These are phyloP conservation scores for Baorangia bicolor DNA, from an alignment of 768 basidiomycete genomes.

Conservation along the genomic window DNA sequence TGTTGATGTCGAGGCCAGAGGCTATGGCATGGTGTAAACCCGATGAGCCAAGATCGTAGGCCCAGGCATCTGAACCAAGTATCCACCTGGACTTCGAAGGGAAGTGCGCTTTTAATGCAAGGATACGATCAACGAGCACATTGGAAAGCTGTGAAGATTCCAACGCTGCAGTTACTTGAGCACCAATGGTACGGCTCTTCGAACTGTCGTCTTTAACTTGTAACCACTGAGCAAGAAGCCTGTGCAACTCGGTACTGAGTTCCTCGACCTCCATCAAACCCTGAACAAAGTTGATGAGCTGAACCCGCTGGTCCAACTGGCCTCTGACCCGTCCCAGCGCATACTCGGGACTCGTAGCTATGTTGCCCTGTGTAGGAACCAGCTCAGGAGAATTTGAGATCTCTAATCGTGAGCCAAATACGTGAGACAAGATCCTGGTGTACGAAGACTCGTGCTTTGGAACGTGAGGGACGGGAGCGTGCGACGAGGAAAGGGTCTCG, in stretches of 20 bases:
- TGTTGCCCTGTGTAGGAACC: conserved; percentile 63
- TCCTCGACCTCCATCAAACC: conserved; percentile 56
- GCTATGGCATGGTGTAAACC: conserved; percentile 94
- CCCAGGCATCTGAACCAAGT: conserved; percentile 97
- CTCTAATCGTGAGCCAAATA: conserved; percentile 78
- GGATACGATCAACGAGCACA: conserved; percentile 52
- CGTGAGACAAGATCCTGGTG: conserved; percentile 79
- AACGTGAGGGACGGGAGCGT: conserved; percentile 50
- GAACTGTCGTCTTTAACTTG: conserved; percentile 66
- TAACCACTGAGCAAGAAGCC: conserved; percentile 77
- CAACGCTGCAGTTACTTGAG: conserved; percentile 53
- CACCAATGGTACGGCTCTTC: conserved; percentile 59
- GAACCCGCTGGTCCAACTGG: conserved; percentile 70
- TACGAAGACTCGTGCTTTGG: conserved; percentile 92
- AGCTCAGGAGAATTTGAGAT: conserved; percentile 82
- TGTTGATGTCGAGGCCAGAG: conserved; percentile 88
- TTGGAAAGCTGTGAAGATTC: conserved; percentile 40
- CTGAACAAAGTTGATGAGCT: conserved; percentile 63
- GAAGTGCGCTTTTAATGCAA: conserved; percentile 62
- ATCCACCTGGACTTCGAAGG: conserved; percentile 85
- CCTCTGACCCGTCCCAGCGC: conserved; percentile 90
- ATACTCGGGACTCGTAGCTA: conserved; percentile 91
- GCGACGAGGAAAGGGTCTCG: conserved; percentile 28
- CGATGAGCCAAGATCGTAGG: conserved; percentile 93
- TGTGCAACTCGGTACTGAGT: conserved; percentile 58